Base-by-base conservation (phyloP, 305 asterid species). In the Ajuga reptans region DNA sequence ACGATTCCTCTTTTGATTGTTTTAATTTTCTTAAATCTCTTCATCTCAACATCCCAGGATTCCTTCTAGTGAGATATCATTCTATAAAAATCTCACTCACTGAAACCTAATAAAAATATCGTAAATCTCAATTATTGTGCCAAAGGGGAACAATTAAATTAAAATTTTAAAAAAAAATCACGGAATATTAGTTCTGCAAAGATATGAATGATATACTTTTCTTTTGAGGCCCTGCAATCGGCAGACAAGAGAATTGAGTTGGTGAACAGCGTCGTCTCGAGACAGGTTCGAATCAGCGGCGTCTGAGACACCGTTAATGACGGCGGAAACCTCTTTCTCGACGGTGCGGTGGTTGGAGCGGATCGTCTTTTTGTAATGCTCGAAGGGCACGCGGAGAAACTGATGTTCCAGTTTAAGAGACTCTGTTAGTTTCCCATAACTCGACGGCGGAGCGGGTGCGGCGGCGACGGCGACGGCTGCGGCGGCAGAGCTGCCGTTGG, bases 351-450 rank as follows among this genome's bases (percentile, higher is more conserved):
- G 96, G 75, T 90, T 89, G 56, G 92, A 76, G 46, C 97, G 92
- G 88, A 93, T 87, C 85, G 89, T 87, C 84, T 90, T 90, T 78
- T 89, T 93, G 82, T 82, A 93, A 72, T 89, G 86, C 77, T 93
- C 97, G 83, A 90, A 90, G 1, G 97, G 99, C 12, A 90, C 96
- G 17, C 99, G 92, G 24, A 93, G 87, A 72, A 93, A 83, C 82
- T 90, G 99, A 78, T 93, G 95, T 76, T 90, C 99, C 37, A 93
- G 81, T 76, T 89, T 93, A 45, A 93, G 77, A 9, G 87, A 83
- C 76, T 93, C 96, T 33, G 85, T 72, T 6, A 90, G 78, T 46
- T 75, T 87, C 55, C 83, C 93, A 49, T 76, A 56, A 76, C 81
- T 84, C 43, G 92, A 86, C 8, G 89, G 75, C 15, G 84, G 77